These are phyloP conservation scores for Trametes hirsuta DNA, from an alignment of 1,284 basidiomycete genomes.

Conservation along the genomic window DNA sequence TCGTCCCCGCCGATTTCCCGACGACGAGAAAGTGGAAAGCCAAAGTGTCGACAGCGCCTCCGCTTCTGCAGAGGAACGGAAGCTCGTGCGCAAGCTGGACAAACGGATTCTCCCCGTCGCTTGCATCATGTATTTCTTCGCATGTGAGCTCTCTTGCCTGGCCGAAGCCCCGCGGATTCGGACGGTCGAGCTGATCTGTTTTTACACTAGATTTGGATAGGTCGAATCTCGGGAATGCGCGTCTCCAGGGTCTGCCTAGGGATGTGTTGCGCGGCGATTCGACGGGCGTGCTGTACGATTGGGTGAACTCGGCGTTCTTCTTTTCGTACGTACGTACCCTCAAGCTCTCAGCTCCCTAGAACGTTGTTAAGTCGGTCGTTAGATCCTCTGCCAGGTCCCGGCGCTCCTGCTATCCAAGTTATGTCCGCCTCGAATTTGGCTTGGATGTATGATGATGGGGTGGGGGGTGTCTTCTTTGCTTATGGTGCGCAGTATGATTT, in stretches of 20 bases:
- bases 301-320: constrained; percentile 76
- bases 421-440: constrained; percentile 66
- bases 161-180: too few relatives aligned
- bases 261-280: constrained; percentile 70
- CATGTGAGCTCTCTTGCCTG: constrained; percentile 50
- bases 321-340: constrained; percentile 66
- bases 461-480: constrained; percentile 74
- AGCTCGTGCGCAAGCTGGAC: constrained; percentile 68
- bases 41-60: too few relatives aligned
- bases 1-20: too few relatives aligned
- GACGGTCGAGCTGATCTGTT: neutral
- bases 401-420: constrained; percentile 69
- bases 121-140: constrained; percentile 74
- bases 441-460: constrained; percentile 64
- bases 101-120: constrained; percentile 68
- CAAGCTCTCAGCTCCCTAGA: too few relatives aligned
- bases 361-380: neutral
- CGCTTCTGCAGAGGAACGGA: constrained; percentile 47
- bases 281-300: constrained; percentile 68
- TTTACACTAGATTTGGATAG: constrained; percentile 62
- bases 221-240: constrained; percentile 76
- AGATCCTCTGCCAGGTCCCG: constrained; percentile 77
- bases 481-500: constrained; percentile 49
- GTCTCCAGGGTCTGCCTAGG: constrained; percentile 67
- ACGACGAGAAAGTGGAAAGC: too few relatives aligned